Conservation (phyloP, 192 early-diverging fungal genomes). For the Bifiguratus adelaidae region DNA sequence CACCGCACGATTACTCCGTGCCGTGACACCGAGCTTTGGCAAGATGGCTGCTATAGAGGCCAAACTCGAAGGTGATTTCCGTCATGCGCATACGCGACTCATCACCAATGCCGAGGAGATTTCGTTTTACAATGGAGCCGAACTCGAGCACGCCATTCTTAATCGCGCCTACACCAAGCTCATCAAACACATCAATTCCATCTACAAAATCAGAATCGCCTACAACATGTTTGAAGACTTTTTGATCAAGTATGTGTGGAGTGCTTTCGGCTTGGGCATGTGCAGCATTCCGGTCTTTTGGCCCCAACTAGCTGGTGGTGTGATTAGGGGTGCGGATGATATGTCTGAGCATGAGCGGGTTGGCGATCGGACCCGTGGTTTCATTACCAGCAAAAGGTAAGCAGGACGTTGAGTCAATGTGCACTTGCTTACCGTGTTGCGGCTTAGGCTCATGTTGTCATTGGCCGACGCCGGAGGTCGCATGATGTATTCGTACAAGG, state of each 20-base stretch:
- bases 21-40: constrained; percentile 88
- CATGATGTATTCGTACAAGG: constrained; percentile 96
- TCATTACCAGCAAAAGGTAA: constrained; percentile 82
- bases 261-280: constrained; percentile 76
- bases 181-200: constrained; percentile 77
- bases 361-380: constrained; percentile 63
- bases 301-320: constrained; percentile 38
- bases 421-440: constrained; percentile 23
- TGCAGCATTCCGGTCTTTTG: constrained; percentile 86
- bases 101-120: constrained; percentile 96
- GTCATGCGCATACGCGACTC: constrained; percentile 84
- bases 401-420: not conserved
- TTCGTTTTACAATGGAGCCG: constrained; percentile 83
- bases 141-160: constrained; percentile 78
- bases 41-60: constrained; percentile 87
- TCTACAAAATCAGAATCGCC: constrained; percentile 78
- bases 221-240: constrained; percentile 94
- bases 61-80: constrained; percentile 89
- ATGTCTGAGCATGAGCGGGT: constrained; percentile 24
- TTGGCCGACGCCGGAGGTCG: constrained; percentile 90
- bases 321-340: constrained; percentile 24
- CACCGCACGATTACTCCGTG: constrained; percentile 68
- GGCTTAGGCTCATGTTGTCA: constrained; percentile 70
- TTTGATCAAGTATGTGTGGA: constrained; percentile 96
- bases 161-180: constrained; percentile 64